These are phyloP conservation scores for Coemansia sp. DNA, from an alignment of 192 early-diverging fungal genomes.

Conservation along the genomic window DNA sequence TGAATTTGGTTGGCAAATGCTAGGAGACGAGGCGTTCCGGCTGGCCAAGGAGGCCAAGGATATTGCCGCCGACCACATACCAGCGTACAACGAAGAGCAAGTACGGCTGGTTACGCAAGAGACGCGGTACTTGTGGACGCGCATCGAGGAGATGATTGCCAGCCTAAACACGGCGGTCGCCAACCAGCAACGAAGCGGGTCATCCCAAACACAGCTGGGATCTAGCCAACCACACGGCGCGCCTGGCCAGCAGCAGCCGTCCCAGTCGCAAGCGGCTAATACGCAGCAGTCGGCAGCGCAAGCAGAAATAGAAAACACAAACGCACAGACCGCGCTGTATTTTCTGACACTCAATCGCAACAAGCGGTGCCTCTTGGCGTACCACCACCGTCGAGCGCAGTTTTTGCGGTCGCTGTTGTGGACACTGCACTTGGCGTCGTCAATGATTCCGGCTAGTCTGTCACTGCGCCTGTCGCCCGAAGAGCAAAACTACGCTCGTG, in stretches of 20 bases:
- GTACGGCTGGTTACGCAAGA: constrained; percentile 80
- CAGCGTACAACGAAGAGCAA: constrained; percentile 77
- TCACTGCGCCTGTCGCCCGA: constrained; percentile 20
- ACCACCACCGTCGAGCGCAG: constrained; percentile 72
- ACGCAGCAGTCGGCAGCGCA: background rate
- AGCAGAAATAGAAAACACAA: constrained; percentile 20
- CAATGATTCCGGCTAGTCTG: constrained; percentile 28
- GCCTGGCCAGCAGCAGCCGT: background rate
- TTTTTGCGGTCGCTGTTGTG: constrained; percentile 65
- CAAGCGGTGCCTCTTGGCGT: constrained; percentile 87
- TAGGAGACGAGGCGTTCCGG: constrained; percentile 75
- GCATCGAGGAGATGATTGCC: constrained; percentile 49
- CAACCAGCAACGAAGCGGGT: constrained; percentile 9
- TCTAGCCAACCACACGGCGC: background rate
- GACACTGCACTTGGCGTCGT: constrained; percentile 42
- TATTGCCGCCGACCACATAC: constrained; percentile 61
- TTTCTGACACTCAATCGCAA: constrained; percentile 63
- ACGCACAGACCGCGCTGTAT: constrained; percentile 40
- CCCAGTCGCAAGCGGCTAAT: constrained; percentile 5
- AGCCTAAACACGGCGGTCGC: constrained; percentile 12
- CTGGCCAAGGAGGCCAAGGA: constrained; percentile 81
- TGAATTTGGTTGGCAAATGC: constrained; percentile 43
- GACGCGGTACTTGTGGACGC: constrained; percentile 64
- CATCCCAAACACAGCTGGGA: constrained; percentile 11
- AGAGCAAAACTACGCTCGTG: constrained; percentile 45